Base-by-base conservation (phyloP, 768 basidiomycete species). In the Suillus plorans region DNA sequence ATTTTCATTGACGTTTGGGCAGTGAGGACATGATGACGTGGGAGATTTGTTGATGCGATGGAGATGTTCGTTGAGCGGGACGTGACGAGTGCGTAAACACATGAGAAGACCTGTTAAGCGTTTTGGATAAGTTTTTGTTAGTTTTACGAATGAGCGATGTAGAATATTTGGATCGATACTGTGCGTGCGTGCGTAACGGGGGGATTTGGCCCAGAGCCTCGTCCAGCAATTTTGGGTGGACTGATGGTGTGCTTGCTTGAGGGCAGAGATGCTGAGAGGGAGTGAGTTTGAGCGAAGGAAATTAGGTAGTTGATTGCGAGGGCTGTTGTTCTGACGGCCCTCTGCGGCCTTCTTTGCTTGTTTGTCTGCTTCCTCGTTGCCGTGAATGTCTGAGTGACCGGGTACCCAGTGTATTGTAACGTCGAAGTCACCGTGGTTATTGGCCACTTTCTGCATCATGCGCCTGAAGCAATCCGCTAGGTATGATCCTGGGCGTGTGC, bases 61-160 rank as follows among this genome's bases (percentile, higher is more conserved):
- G 0, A 80, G 74, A 64, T 80, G 70, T n/a, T 69, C 57, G 25
- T 73, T 69, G 0, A 80, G 69, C 0, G 74, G 72, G 10, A 67
- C 58, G 44, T 80, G 79, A 2, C 71, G 74, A 1, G 74, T 74
- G 2, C 72, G 39, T 18, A 81, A 69, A 57, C 79, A 79, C 1
- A 70, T 65, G 0, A 80, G 47, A 2, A 79, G 42, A 41, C 72
- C 69, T 10, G 70, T 64, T 4, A 72, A 58, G 16, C 63, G 61
- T 42, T 69, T 52, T 0, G 64, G 61, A 3, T 74, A 41, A 0
- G 36, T 14, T 12, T 60, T 39, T 3, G 64, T 63, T 0, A 63
- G 36, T 49, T 66, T 70, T 7, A 37, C 4, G 13, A 57, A 60
- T 0, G 44, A 57, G 2, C 22, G 10, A 3, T 41, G 18, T 3